These are phyloP conservation scores for Phytopythium chamaehyphon DNA, from an alignment of 352 stramenopile species.

Conservation along the genomic window DNA sequence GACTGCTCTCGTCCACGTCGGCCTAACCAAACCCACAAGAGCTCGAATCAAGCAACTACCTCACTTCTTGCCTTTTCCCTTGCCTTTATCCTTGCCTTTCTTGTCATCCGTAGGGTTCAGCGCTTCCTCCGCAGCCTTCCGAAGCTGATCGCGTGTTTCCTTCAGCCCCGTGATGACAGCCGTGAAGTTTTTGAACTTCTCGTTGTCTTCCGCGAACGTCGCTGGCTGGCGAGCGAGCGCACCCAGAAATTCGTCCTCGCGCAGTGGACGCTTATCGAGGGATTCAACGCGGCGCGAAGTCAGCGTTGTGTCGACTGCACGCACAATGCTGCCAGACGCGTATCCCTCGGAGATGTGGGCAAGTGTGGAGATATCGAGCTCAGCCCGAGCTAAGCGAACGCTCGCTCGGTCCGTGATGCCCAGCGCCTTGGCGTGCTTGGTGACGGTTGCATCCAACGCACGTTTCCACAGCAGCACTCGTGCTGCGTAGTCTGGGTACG, in stretches of 20 bases:
- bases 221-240: conserved; percentile 59
- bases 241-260: conserved; percentile 87
- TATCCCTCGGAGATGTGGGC: conserved; percentile 92
- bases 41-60: too few relatives aligned
- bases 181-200: conserved; percentile 79
- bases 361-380: conserved; percentile 85
- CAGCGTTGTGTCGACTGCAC: conserved; percentile 70
- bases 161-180: conserved; percentile 69
- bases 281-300: conserved; percentile 74
- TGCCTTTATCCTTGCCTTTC: conserved; percentile 45
- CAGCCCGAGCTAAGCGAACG: conserved; percentile 16
- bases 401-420: conserved; percentile 14
- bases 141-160: conserved; percentile 59
- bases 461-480: conserved; percentile 89
- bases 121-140: conserved; percentile 52
- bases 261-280: conserved; percentile 71
- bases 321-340: conserved; percentile 80
- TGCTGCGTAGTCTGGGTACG: conserved; percentile 90
- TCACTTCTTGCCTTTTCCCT: conserved; percentile 61
- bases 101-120: conserved; percentile 68
- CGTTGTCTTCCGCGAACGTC: conserved; percentile 66
- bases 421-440: conserved; percentile 23
- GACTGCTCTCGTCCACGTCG: conserved; percentile 21
- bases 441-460: conserved; percentile 55
- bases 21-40: neutral